Conservation (phyloP, 2,329 filamentous ascomycete genomes). For the Fusarium sp. region DNA sequence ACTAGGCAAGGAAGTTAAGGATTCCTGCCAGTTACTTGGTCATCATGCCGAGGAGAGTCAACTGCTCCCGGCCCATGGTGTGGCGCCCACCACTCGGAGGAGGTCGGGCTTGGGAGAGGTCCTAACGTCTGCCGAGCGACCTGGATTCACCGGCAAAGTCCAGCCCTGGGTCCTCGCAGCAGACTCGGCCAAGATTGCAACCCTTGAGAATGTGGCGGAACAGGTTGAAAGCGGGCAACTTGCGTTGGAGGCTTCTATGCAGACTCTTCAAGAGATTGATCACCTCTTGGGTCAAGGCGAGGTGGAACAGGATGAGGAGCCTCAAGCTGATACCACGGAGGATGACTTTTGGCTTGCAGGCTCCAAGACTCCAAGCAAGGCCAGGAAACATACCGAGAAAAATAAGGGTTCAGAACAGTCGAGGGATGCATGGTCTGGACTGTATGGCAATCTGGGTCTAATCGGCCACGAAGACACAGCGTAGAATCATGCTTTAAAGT, state of each 20-base stretch:
- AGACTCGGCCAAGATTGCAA: conserved; percentile 66
- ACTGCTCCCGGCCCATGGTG: conserved; percentile 62
- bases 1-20: conserved; percentile 60
- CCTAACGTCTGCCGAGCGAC: conserved; percentile 49
- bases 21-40: conserved; percentile 59
- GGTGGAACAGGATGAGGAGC: conserved; percentile 37
- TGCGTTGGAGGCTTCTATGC: conserved; percentile 62
- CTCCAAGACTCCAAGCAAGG: conserved; percentile 35
- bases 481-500: conserved; percentile 25
- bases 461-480: conserved; percentile 51
- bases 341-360: conserved; percentile 51
- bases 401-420: conserved; percentile 36
- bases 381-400: conserved; percentile 43
- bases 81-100: conserved; percentile 48
- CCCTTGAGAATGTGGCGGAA: conserved; percentile 65
- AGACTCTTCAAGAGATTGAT: conserved; percentile 58
- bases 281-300: conserved; percentile 54
- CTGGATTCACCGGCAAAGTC: conserved; percentile 54
- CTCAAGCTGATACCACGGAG: conserved; percentile 38
- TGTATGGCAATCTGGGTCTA: conserved; percentile 64
- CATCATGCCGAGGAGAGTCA: conserved; percentile 69
- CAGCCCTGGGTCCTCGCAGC: conserved; percentile 67
- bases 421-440: conserved; percentile 58
- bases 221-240: conserved; percentile 66
- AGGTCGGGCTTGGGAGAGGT: conserved; percentile 57